Base-by-base conservation (phyloP, 768 basidiomycete genomes). In the Pholiota molesta region DNA sequence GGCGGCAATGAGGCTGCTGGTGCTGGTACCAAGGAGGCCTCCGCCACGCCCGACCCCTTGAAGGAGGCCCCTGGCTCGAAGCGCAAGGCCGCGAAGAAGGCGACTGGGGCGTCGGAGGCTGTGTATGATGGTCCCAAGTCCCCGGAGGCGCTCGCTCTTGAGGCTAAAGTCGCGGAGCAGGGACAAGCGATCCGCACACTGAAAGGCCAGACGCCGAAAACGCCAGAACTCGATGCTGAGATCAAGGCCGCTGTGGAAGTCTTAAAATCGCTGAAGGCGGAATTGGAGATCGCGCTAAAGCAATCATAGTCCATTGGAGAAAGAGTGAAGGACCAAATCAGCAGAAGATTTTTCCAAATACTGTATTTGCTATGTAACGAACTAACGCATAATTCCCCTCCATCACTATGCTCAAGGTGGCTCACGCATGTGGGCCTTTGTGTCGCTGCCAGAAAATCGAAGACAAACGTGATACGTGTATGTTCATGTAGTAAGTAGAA, bases 111-210 rank as follows among this genome's bases (percentile, higher is more conserved):
- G 1, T 73, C 79, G 0, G 78, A 78, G 5, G 23, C 23, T 14
- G 40, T 71, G 0, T 70, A 72, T 6, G 78, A 78, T 59, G 83
- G 81, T 5, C 89, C 86, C 0, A 94, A 91, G 73, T 86, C 91
- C 2, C 82, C 86, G 0, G 92, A 94, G 73, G 85, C 86, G 35
- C 73, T 88, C 28, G 88, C 84, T 3, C 76, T 93, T 61, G 95
- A 95, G 74, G 83, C 79, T 45, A 87, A 88, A 79, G 80, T 97
- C 40, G 79, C 86, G 40, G 84, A 83, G 55, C 94, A 97, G 72
- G 95, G 92, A 0, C 83, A 86, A 52, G 69, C 81, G 17, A 91
- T 98, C 16, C 83, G 92, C 37, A 73, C 79, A 55, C 72, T 98
- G 69, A 97, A 93, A 74, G 83, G 76, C 60, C 82, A 82, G 71